These are phyloP conservation scores for Xylariaceae sp. DNA, from an alignment of 2,329 filamentous ascomycete species.

Conservation along the genomic window DNA sequence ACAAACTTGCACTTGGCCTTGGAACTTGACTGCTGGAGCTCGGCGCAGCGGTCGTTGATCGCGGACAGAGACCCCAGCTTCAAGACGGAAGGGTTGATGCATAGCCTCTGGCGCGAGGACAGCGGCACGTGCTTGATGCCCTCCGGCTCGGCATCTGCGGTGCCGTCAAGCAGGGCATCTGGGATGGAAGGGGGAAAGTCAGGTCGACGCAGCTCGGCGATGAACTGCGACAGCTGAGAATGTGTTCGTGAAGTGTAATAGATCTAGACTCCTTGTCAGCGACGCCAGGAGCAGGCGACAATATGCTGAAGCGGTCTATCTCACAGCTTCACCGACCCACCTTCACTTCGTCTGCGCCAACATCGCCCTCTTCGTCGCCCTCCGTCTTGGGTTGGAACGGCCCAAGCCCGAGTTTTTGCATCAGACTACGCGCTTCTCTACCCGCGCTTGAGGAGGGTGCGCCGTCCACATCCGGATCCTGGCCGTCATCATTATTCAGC, in stretches of 20 bases:
- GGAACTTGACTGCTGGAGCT: conserved; percentile 70
- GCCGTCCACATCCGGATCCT: conserved; percentile 24
- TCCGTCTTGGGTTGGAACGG: conserved; percentile 25
- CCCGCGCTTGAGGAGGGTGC: conserved; percentile 52
- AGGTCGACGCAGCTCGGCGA: conserved; percentile 74
- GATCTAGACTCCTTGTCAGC: conserved; percentile 39
- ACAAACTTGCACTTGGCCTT: conserved; percentile 67
- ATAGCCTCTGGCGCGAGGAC: conserved; percentile 79
- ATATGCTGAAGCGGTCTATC: no score
- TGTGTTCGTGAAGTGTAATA: conserved; percentile 92
- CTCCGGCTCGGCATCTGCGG: conserved; percentile 32
- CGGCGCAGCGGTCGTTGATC: conserved; percentile 89
- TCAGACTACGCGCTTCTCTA: conserved; percentile 64
- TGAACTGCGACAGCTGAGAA: conserved; percentile 84
- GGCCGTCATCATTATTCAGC: conserved; percentile 61
- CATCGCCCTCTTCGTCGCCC: conserved; percentile 28
- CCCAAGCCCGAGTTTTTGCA: conserved; percentile 56
- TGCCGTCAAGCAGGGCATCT: conserved; percentile 23
- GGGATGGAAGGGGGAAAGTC: conserved; percentile 65
- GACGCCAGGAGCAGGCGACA: no score
- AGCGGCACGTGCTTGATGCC: conserved; percentile 73
- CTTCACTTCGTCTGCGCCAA: conserved; percentile 61
- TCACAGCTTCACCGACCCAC: no score
- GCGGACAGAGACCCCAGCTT: conserved; percentile 64
- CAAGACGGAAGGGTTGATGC: conserved; percentile 79